Conservation (phyloP, 306 rosid genomes). For the Medicago ruthenica region DNA sequence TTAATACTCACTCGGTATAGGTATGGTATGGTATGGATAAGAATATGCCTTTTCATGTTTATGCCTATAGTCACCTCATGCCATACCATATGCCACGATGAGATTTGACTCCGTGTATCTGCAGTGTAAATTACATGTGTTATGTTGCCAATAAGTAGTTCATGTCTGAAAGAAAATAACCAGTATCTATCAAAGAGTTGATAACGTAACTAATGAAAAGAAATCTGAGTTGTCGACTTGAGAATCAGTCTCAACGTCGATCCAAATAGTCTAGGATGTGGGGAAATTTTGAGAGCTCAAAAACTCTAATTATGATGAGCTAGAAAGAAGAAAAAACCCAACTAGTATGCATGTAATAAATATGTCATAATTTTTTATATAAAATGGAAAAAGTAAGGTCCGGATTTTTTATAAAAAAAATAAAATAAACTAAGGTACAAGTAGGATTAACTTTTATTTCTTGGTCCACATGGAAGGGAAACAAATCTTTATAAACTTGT, state of each 20-base stretch:
- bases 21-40: background rate
- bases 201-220: no score
- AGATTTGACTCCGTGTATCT: background rate
- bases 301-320: background rate
- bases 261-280: no score
- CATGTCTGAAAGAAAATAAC: no score
- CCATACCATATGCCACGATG: background rate
- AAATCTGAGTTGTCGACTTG: no score
- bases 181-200: no score
- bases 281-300: no score
- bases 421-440: no score
- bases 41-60: background rate
- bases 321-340: background rate
- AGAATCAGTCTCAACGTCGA: no score
- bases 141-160: background rate
- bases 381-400: background rate
- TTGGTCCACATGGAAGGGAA: background rate
- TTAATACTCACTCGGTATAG: background rate
- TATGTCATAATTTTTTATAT: no score
- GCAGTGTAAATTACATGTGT: background rate
- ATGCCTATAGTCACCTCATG: slow-evolving; percentile 14
- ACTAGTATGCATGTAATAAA: background rate
- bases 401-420: no score
- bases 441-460: background rate
- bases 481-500: background rate